Evolutionary conservation across 2,329 filamentous ascomycete genomes (phyloP), one percentile per base, ranked within the genome.

Genomic region (Xylaria sp.): DNA sequence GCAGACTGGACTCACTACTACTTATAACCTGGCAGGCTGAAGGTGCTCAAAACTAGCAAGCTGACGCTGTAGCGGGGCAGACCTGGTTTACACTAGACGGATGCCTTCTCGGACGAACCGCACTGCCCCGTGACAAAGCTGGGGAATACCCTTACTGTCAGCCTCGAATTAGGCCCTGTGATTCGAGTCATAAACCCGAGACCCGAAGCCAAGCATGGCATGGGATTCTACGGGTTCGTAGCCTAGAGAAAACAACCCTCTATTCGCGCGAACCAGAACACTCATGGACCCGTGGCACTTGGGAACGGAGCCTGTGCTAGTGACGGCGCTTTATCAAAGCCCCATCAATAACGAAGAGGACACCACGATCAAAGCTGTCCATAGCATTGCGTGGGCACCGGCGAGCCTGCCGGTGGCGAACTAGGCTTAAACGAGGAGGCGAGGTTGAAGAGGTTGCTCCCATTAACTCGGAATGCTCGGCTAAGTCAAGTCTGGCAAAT

Each of bases 341-440:
- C 89, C 88, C 2, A 81, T 90, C n/a, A 88, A 84, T 25, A 84
- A 90, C 76, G 88, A 90, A 63, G 88, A 90, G 75, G 81, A 83
- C 50, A 79, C 91, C 6, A 81, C 0, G 39, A 41, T 13, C 13
- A 67, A 28, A 28, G 28, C 2, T 28, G 5, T 28, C 28, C 28
- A 4, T 28, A 6, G 5, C 28, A 28, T 28, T 28, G 74, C 1
- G 80, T 86, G 2, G 54, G 74, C 0, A 77, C 81, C 0, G 85
- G 84, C 0, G 73, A 72, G 13, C 70, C 78, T 8, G 76, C 66
- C 69, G 67, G 54, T 20, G 73, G 75, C 5, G 70, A 1, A 87
- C 86, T 0, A 78, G 73, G n/a, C 74, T 90, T 61, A 86, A 84
- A 77, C 88, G 88, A 79, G 81, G 79, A 4, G 89, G 89, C 2